Evolutionary conservation across 2,329 filamentous ascomycete genomes (phyloP), one percentile per base, ranked within the genome.

Genomic region (Cercospora sp.): DNA sequence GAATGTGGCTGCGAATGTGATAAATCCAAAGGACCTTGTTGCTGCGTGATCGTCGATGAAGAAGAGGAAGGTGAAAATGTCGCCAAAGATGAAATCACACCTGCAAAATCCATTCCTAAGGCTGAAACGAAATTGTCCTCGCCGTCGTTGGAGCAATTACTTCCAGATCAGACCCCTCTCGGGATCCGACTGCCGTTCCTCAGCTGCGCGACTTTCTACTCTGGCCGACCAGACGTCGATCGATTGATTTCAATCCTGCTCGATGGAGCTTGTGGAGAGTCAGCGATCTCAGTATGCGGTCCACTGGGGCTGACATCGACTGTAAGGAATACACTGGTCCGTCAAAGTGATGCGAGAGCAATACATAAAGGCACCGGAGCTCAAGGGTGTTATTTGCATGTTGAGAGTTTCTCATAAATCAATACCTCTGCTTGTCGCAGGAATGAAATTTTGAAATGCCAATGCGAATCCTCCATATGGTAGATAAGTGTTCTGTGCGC

Each of bases 361-460:
- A 72, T 74, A 23, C 73, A 75, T n/a, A 74, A 74, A 53, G 73
- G 73, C 0, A 72, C 70, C 0, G 72, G 67, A 18, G 73, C 74
- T 18, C 73, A 75, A 58, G 73, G 73, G 10, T 68, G 67, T 26
- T 66, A 72, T 60, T 53, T 74, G 65, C 71, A 74, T 66, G 71
- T 70, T 16, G 72, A 74, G 61, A 65, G 59, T 6, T 73, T 71
- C 58, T 72, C 68, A 20, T 73, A 65, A 60, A 39, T 36, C 33
- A 6, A 36, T 1, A 36, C 33, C 33, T 36, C 33, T 39, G 13
- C 33, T 39, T 39, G 5, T 28, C 33, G 33, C 33, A 39, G 16
- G 33, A 39, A 39, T 39, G 13, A n/a, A 39, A 39, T 39, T 39
- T 39, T 16, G 33, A 39, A 16, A 39, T 16, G 33, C 13, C 33